A percentile compares a stretch with the other conserved stretches of the same genome.
These are phyloP conservation scores for Myriosclerotinia duriaeana DNA, from an alignment of 2,329 filamentous ascomycete species.

Conservation along the genomic window DNA sequence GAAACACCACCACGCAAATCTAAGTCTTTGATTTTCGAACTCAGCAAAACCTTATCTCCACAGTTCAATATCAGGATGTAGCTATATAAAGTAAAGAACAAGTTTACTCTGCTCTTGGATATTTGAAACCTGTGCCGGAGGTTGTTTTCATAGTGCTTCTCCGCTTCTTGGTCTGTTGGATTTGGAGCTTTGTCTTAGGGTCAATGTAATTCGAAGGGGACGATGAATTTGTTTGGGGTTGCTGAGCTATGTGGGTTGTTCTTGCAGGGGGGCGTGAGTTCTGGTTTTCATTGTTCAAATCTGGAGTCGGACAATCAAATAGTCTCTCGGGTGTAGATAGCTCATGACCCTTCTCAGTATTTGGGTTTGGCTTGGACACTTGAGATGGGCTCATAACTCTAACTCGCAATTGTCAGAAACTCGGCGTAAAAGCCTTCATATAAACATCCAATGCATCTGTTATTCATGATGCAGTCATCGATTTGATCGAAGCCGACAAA, in stretches of 20 bases:
- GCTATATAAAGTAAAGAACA: slow-evolving; percentile 49
- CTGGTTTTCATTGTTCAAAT: no score
- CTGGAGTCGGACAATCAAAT: not conserved
- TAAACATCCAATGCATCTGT: slow-evolving; percentile 44
- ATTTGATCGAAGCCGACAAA: slow-evolving; percentile 50
- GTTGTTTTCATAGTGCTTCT: slow-evolving; percentile 52
- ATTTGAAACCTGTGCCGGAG: slow-evolving; percentile 46
- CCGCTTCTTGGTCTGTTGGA: slow-evolving; percentile 43
- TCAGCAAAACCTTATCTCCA: slow-evolving; percentile 59
- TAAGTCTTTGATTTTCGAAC: slow-evolving; percentile 71
- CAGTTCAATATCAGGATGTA: slow-evolving; percentile 49
- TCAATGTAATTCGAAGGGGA: slow-evolving; percentile 53
- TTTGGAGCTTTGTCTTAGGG: slow-evolving; percentile 45
- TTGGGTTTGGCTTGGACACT: no score
- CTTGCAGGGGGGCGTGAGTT: not conserved
- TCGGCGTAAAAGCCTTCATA: not conserved
- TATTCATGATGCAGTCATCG: slow-evolving; percentile 46
- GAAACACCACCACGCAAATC: slow-evolving; percentile 49
- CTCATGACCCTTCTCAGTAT: no score
- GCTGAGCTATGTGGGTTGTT: not conserved
- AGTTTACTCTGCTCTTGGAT: slow-evolving; percentile 45
- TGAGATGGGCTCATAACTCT: no score
- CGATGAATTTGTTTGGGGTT: slow-evolving; percentile 48
- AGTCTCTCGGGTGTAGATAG: no score
- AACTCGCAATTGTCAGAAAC: no score